Conservation (phyloP, 495 filamentous ascomycete genomes). For the Hypoxylon intermedium region DNA sequence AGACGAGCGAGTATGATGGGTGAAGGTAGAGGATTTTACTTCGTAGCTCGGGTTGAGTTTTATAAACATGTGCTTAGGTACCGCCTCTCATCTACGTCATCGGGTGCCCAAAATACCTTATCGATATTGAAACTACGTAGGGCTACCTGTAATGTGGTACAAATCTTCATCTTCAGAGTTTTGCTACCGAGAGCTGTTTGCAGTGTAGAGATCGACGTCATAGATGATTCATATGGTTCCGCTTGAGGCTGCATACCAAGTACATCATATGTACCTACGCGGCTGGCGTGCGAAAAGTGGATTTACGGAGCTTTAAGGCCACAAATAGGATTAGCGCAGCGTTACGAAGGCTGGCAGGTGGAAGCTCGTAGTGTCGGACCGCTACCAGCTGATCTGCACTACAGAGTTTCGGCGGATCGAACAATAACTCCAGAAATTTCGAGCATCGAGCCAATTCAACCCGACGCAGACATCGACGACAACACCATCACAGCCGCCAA, state of each 20-base stretch:
- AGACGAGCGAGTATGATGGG: background rate
- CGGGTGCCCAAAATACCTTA: conserved; percentile 5
- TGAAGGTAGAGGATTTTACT: background rate
- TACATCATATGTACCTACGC: too few relatives aligned
- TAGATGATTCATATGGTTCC: conserved; percentile 20
- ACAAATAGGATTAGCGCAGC: background rate
- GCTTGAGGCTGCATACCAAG: too few relatives aligned
- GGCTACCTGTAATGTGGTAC: conserved; percentile 1
- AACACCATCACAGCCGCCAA: conserved; percentile 38
- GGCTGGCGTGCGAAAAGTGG: conserved; percentile 24
- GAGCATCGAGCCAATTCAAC: conserved; percentile 7
- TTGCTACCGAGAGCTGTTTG: conserved; percentile 6
- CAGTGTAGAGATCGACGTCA: conserved; percentile 25
- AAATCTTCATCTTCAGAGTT: background rate
- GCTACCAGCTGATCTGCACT: conserved; percentile 6
- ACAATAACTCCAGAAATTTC: conserved; percentile 35
- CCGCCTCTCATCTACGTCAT: conserved; percentile 29
- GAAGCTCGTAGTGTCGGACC: background rate
- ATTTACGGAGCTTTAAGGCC: conserved; percentile 6
- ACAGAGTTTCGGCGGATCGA: conserved; percentile 1
- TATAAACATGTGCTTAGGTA: conserved; percentile 15
- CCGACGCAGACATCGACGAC: conserved; percentile 1
- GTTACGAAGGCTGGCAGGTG: background rate
- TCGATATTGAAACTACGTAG: conserved; percentile 7
- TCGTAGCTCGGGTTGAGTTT: conserved; percentile 4